These are phyloP conservation scores for Sutorius eximius DNA, from an alignment of 1,284 basidiomycete genomes.

Conservation along the genomic window DNA sequence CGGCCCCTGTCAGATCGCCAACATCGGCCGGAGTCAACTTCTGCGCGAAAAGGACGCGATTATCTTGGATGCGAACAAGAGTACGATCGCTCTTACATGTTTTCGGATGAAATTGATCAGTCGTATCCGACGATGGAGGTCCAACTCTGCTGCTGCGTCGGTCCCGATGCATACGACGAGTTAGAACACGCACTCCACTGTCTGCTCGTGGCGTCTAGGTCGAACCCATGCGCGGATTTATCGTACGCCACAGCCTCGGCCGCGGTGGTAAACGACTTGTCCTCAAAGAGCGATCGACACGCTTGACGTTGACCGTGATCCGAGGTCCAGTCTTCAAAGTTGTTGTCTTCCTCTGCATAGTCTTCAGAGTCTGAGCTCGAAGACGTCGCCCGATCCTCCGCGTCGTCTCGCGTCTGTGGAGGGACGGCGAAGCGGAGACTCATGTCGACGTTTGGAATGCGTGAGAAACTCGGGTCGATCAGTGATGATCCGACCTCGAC, in stretches of 20 bases:
- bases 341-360: constrained; percentile 61
- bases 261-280: constrained; percentile 59
- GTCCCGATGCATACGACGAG: constrained; percentile 3
- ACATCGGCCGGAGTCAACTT: constrained; percentile 50
- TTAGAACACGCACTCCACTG: constrained; percentile 49
- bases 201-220: constrained; percentile 52
- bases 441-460: constrained; percentile 17
- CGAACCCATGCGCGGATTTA: constrained; percentile 58
- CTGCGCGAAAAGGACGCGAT: constrained; percentile 36
- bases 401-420: constrained; percentile 10
- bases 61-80: constrained; percentile 13
- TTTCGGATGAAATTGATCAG: constrained; percentile 87
- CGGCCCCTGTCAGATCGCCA: constrained; percentile 50
- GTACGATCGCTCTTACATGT: constrained; percentile 43
- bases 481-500: too few species aligned
- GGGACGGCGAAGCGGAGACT: constrained; percentile 30
- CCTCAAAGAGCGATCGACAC: constrained; percentile 83
- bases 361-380: constrained; percentile 31
- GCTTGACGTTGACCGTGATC: constrained; percentile 56
- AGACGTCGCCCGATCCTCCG: constrained; percentile 5
- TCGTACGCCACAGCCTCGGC: constrained; percentile 69
- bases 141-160: constrained; percentile 42
- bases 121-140: constrained; percentile 73
- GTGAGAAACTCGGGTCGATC: too few species aligned
- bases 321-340: constrained; percentile 80